A percentile compares a stretch with the other conserved stretches of the same genome.
phyloP scores from a whole-genome alignment of 2,329 filamentous ascomycete genomes.

The Aspergillus neoniger region DNA sequence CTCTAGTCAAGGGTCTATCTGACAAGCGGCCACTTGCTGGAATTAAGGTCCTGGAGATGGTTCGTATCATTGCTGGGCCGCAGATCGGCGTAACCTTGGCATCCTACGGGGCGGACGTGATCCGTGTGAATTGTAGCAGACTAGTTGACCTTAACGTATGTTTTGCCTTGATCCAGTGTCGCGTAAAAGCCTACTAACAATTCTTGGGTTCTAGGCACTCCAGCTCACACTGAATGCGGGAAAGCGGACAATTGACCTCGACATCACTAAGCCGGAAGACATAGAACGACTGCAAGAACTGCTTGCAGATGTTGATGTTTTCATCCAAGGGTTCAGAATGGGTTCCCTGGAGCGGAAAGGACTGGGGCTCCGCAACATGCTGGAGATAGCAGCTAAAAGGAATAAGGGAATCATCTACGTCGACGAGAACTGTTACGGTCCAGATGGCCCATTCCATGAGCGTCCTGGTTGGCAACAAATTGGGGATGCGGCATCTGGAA shows the following conservation, averaged over 20 bases:
- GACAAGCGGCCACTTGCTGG: constrained; percentile 42
- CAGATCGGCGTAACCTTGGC: constrained; percentile 46
- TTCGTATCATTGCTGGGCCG: constrained; percentile 43
- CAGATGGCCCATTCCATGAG: constrained; percentile 47
- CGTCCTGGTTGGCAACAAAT: constrained; percentile 56
- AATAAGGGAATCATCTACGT: constrained; percentile 50
- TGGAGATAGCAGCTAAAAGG: constrained; percentile 41
- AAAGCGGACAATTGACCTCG: constrained; percentile 33
- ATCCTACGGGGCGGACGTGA: constrained; percentile 50
- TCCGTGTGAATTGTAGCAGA: constrained; percentile 48
- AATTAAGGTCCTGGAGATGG: constrained; percentile 52
- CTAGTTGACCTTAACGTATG: constrained; percentile 37
- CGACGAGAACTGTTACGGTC: constrained; percentile 53
- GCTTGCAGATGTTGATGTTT: constrained; percentile 54
- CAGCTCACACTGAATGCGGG: constrained; percentile 16
- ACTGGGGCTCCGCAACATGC: constrained; percentile 37
- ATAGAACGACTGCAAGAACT: constrained; percentile 43
- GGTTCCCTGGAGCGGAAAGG: constrained; percentile 36
- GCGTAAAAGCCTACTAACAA: background rate
- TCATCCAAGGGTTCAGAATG: constrained; percentile 55
- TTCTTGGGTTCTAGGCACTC: background rate
- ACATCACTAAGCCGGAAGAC: constrained; percentile 47
- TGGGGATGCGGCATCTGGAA: constrained; percentile 44
- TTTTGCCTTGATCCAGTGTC: background rate
- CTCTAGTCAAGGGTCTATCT: constrained; percentile 8